Evolutionary conservation across 2,329 filamentous ascomycete genomes (phyloP), one percentile per base, ranked within the genome.

Genomic region (Trichoderma koningiopsis): DNA sequence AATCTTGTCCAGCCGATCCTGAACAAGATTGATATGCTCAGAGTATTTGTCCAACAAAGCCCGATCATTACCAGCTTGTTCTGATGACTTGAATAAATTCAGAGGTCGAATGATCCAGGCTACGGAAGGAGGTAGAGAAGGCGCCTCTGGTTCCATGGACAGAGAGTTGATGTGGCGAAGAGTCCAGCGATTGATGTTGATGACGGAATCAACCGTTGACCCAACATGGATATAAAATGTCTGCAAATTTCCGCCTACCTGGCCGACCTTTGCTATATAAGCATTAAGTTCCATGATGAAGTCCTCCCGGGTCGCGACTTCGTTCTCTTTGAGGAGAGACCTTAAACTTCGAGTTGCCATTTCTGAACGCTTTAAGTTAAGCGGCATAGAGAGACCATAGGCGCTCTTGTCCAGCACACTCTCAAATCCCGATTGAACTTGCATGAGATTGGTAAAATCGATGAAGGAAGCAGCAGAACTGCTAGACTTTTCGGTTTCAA

Each of bases 301-400:
- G 78, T 94, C 90, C 43, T 91, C 86, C 35, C 87, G 87, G 52
- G 87, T 87, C 31, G 88, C 87, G 0, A 96, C 82, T 27, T 87
- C 85, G 73, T 90, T 93, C 79, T 90, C 89, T 49, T 87, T 85
- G 40, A 96, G 91, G 56, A 94, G 84, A 31, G 88, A 90, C 37
- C 91, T 88, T 29, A 96, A 81, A 74, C 94, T 92, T 52, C 92
- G 87, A 43, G 96, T 89, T 1, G 90, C 89, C 2, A 88, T 84
- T 78, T 95, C 92, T 3, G 90, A 89, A 11, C 88, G 86, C 81
- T 93, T 94, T 89, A 96, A 94, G 73, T 93, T 91, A 73, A 92
- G 83, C 0, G 92, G 92, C 3, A 96, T 80, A 1, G 88, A 88
- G 1, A 89, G 87, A 1, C 89, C 88, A 27, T 89, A 85, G 1